Percentiles rank a stretch among this genome's conserved stretches.
These are phyloP conservation scores for Linderniella brevidens DNA, from an alignment of 257 asterid genomes.

Conservation along the genomic window DNA sequence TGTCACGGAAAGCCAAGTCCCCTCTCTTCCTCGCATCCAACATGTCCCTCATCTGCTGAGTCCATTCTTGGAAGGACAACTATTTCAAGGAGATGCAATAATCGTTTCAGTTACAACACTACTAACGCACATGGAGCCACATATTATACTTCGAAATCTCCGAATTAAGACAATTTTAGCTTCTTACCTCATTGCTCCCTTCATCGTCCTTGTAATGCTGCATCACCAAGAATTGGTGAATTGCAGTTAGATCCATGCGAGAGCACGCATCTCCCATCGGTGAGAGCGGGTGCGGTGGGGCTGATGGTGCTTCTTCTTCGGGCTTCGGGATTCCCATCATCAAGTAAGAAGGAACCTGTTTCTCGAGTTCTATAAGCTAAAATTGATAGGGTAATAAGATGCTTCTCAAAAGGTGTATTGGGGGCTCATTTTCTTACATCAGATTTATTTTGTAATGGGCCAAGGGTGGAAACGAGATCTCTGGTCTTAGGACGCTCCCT, in stretches of 20 bases:
- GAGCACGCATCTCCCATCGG: constrained; percentile 97
- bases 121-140: neutral
- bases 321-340: constrained; percentile 83
- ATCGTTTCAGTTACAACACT: neutral
- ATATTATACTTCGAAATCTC: neutral
- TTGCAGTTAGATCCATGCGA: constrained; percentile 91
- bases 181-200: constrained; percentile 89
- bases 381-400: neutral
- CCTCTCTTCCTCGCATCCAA: constrained; percentile 90
- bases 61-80: constrained; percentile 99
- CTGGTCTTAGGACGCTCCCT: constrained; percentile 90
- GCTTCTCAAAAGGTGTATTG: neutral
- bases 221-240: constrained; percentile 82
- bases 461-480: constrained; percentile 71
- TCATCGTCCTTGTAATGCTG: constrained; percentile 93
- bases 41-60: constrained; percentile 97
- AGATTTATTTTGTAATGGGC: constrained; percentile 66
- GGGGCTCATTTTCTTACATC: constrained; percentile 41
- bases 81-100: constrained; percentile 14
- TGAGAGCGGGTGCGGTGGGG: constrained; percentile 89
- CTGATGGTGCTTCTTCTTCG: constrained; percentile 71
- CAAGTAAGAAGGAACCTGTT: constrained; percentile 76
- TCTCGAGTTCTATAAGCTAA: constrained; percentile 4
- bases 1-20: constrained; percentile 90
- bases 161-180: constrained; percentile 9